phyloP scores from a whole-genome alignment of 495 filamentous ascomycete genomes.

The Penicillium alfredii region DNA sequence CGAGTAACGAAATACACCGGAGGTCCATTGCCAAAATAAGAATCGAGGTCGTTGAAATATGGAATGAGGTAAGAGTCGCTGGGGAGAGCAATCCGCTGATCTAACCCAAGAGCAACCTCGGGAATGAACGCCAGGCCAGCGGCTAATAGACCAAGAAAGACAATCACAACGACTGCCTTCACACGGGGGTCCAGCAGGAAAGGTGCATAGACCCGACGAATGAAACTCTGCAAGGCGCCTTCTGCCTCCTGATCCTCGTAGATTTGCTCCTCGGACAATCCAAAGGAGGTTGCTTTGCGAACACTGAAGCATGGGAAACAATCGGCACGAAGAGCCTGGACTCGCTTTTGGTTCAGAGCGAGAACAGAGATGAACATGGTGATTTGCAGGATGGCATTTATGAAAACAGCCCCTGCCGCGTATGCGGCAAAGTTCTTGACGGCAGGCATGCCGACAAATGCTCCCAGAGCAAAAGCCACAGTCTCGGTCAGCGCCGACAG shows the following conservation, averaged over 20 bases:
- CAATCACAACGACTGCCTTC: slow-evolving; percentile 65
- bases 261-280: slow-evolving; percentile 41
- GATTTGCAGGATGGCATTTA: slow-evolving; percentile 90
- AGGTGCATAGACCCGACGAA: slow-evolving; percentile 83
- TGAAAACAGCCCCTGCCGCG: slow-evolving; percentile 90
- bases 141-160: slow-evolving; percentile 85
- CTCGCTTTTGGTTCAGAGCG: slow-evolving; percentile 80
- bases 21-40: slow-evolving; percentile 84
- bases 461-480: slow-evolving; percentile 84
- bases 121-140: slow-evolving; percentile 79
- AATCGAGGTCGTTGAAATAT: slow-evolving; percentile 92
- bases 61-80: slow-evolving; percentile 87
- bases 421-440: slow-evolving; percentile 96
- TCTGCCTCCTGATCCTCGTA: slow-evolving; percentile 66
- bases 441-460: slow-evolving; percentile 93
- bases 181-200: slow-evolving; percentile 68
- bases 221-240: slow-evolving; percentile 72
- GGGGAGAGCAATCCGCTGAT: slow-evolving; percentile 90
- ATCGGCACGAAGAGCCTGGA: slow-evolving; percentile 81
- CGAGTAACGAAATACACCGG: slow-evolving; percentile 94
- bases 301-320: slow-evolving; percentile 86
- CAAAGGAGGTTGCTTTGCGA: slow-evolving; percentile 51
- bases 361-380: slow-evolving; percentile 95
- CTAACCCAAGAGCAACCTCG: slow-evolving; percentile 76
- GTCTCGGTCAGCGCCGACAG: slow-evolving; percentile 92